Evolutionary conservation across 192 early-diverging fungal species (phyloP), one percentile per base, ranked within the genome.

Genomic region (Coemansia sp.): DNA sequence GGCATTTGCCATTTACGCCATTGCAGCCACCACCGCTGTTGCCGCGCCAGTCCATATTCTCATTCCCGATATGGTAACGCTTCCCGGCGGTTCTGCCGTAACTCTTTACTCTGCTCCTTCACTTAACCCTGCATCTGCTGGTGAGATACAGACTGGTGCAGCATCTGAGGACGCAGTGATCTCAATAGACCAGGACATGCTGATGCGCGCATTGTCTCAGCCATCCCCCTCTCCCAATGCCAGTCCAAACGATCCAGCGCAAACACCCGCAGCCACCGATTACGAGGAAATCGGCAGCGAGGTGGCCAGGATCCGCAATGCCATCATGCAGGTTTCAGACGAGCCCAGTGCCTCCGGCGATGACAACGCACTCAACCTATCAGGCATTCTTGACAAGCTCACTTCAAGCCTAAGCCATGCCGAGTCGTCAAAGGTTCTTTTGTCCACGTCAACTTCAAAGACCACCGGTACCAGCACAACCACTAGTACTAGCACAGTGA

Each of bases 181-280:
- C 44, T 76, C 74, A 12, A 60, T 76, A 32, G 65, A 76, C 54
- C 68, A 76, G 38, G 65, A 70, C n/a, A 67, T 76, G 65, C 65
- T 70, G 5, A 37, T 76, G 13, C 68, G 67, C 12, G 64, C 64
- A 10, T 55, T 76, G 41, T 50, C 54, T 14, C 25, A 22, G 11
- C 37, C 54, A 38, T 13, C 57, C 13, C 0, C 39, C 9, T 48
- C 46, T 3, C 25, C 25, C 25, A 25, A 25, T 25, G 37, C 57
- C 16, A 59, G 38, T 38, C 7, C 11, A 6, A 38, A 39, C 37
- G 9, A 9, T 2, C 13, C 4, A n/a, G 51, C 9, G 20, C 7
- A 9, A 22, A 53, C 51, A 53, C 43, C 43, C 25, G 25, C 25
- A 25, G 46, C 46, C n/a, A 53, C 12, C 20, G n/a, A 20, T 4